phyloP scores from a whole-genome alignment of 1,284 basidiomycete species.

The Erythrobasidium hasegawianum region DNA sequence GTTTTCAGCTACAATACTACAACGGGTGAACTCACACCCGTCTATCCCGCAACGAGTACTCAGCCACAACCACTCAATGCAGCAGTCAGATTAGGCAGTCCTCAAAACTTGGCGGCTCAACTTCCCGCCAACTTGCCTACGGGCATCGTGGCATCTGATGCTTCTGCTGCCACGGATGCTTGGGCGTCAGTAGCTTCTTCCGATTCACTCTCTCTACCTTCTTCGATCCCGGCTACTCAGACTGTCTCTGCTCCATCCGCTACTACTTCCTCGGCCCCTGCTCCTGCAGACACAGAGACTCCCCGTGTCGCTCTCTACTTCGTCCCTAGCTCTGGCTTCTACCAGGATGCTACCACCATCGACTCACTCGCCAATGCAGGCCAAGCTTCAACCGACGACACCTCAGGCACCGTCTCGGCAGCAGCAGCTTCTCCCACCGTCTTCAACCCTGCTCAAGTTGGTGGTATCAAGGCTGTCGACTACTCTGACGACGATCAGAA shows the following conservation, averaged over 20 bases:
- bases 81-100: slow-evolving; percentile 7
- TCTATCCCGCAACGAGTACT: slow-evolving; percentile 35
- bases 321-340: slow-evolving; percentile 39
- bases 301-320: slow-evolving; percentile 38
- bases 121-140: not conserved
- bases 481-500: not conserved
- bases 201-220: not conserved
- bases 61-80: slow-evolving; percentile 33
- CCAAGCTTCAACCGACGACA: not conserved
- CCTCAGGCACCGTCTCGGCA: not conserved
- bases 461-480: slow-evolving; percentile 1
- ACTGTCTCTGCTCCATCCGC: slow-evolving; percentile 7
- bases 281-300: slow-evolving; percentile 10
- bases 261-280: slow-evolving; percentile 14
- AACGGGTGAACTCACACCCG: slow-evolving; percentile 39
- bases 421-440: not conserved
- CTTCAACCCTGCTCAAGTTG: slow-evolving; percentile 1
- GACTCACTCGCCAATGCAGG: not conserved
- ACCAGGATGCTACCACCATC: slow-evolving; percentile 8
- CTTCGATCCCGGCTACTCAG: not conserved
- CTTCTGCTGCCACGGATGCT: slow-evolving; percentile 5
- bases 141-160: not conserved
- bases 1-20: slow-evolving; percentile 39
- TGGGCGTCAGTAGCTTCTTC: slow-evolving; percentile 3
- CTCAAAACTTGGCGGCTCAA: slow-evolving; percentile 1